phyloP scores from a whole-genome alignment of 306 rosid genomes.

The Glycine latifolia region DNA sequence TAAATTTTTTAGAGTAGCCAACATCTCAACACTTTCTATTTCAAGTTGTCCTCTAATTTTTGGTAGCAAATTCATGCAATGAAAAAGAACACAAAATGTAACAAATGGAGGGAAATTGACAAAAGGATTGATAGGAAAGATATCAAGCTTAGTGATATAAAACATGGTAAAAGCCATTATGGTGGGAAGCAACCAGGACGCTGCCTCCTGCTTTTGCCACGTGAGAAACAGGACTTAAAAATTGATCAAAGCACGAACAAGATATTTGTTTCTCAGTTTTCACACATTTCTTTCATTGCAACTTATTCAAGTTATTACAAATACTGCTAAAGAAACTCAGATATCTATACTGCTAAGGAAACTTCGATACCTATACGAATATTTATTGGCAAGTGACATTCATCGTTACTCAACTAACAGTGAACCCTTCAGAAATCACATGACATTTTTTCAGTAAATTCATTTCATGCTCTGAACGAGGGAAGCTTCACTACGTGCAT shows the following conservation, averaged over 20 bases:
- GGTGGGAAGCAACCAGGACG: too few species aligned
- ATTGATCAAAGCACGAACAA: constrained; percentile 10
- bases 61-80: too few species aligned
- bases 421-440: background rate
- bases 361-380: background rate
- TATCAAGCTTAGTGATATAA: too few species aligned
- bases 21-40: background rate
- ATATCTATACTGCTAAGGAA: background rate
- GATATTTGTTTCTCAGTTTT: constrained; percentile 21
- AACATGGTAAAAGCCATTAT: too few species aligned
- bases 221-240: too few species aligned
- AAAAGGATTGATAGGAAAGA: too few species aligned
- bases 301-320: background rate
- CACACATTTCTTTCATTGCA: constrained; percentile 5
- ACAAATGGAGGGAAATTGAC: too few species aligned
- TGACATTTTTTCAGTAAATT: constrained; percentile 12
- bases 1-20: too few species aligned
- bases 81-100: too few species aligned
- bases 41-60: background rate
- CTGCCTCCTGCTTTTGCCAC: too few species aligned
- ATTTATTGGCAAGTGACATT: background rate
- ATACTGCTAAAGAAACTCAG: background rate
- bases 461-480: constrained; percentile 21
- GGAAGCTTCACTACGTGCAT: constrained; percentile 26
- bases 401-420: constrained; percentile 5